Percentiles rank a stretch among this genome's conserved stretches.
These are phyloP conservation scores for Arabis alpina DNA, from an alignment of 345 rosid genomes.

Conservation along the genomic window DNA sequence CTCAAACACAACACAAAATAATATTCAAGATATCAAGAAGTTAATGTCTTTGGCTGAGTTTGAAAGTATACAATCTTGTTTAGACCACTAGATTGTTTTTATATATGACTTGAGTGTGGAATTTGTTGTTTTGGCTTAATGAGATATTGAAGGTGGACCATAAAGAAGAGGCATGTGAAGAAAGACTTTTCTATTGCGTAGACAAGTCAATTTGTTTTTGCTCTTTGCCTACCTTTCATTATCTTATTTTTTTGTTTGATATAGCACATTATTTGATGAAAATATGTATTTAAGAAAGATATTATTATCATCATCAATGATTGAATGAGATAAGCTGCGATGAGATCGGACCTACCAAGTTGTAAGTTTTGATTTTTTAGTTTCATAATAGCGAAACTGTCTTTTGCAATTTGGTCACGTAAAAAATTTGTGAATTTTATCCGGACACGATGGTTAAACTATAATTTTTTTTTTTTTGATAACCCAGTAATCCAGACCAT, in stretches of 20 bases:
- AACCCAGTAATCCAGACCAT: too few relatives aligned
- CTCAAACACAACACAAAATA: neutral
- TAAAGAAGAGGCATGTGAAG: neutral
- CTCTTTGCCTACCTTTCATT: constrained; percentile 1
- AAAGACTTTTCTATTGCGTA: constrained; percentile 8
- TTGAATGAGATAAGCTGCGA: constrained; percentile 18
- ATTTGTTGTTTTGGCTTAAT: constrained; percentile 5
- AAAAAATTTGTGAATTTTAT: neutral
- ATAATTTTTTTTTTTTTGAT: too few relatives aligned
- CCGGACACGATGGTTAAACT: too few relatives aligned
- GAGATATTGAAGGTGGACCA: constrained; percentile 20
- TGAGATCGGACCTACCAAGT: constrained; percentile 28
- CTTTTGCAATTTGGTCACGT: neutral
- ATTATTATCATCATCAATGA: constrained; percentile 2
- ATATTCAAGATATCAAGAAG: neutral
- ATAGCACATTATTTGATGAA: neutral
- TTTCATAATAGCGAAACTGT: neutral
- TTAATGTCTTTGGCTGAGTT: too few relatives aligned
- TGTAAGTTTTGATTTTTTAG: constrained; percentile 4
- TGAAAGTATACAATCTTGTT: too few relatives aligned
- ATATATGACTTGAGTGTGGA: constrained; percentile 5
- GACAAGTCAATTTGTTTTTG: constrained; percentile 26
- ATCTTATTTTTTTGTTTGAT: neutral
- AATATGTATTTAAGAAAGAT: too few relatives aligned
- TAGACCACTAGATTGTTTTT: too few relatives aligned